These are phyloP conservation scores for Discostella stelligeroides DNA, from an alignment of 108 stramenopile genomes.

Conservation along the genomic window DNA sequence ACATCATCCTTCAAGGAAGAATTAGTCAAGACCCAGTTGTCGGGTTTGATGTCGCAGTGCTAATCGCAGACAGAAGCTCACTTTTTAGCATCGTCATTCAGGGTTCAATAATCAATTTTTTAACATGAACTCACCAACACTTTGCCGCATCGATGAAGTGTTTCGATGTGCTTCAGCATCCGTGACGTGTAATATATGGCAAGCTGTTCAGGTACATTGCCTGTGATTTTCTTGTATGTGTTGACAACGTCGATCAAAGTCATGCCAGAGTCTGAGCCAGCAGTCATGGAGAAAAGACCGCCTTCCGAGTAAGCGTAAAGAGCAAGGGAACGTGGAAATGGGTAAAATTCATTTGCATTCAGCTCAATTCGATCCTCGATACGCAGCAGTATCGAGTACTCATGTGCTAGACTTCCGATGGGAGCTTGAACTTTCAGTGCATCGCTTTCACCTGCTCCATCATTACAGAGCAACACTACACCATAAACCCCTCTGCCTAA, in stretches of 20 bases:
- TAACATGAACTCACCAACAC: slow-evolving; percentile 65
- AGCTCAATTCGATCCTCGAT: slow-evolving; percentile 51
- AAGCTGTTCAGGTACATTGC: slow-evolving; percentile 74
- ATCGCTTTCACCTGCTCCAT: slow-evolving; percentile 31
- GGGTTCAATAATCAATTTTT: neutral
- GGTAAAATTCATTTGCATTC: slow-evolving; percentile 34
- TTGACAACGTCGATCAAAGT: slow-evolving; percentile 80
- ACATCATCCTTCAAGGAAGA: slow-evolving; percentile 32
- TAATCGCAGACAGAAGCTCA: slow-evolving; percentile 5
- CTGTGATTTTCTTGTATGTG: slow-evolving; percentile 56
- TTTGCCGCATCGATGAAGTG: slow-evolving; percentile 75
- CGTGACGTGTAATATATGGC: slow-evolving; percentile 73
- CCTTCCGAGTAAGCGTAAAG: slow-evolving; percentile 70
- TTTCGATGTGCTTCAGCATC: slow-evolving; percentile 68
- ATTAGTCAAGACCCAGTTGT: slow-evolving; percentile 74
- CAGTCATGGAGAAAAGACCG: slow-evolving; percentile 73
- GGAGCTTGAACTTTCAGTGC: slow-evolving; percentile 84
- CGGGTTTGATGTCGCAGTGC: slow-evolving; percentile 88
- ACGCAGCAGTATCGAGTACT: slow-evolving; percentile 57
- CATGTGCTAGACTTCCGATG: slow-evolving; percentile 70
- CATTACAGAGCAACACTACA: slow-evolving; percentile 58
- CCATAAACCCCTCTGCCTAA: slow-evolving; percentile 81
- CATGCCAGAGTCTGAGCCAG: slow-evolving; percentile 71
- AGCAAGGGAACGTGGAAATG: slow-evolving; percentile 65
- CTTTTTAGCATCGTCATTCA: neutral